Percentiles rank a stretch among this genome's conserved stretches.
These are phyloP conservation scores for Eucalyptus erythrocorys DNA, from an alignment of 345 rosid genomes.

Conservation along the genomic window DNA sequence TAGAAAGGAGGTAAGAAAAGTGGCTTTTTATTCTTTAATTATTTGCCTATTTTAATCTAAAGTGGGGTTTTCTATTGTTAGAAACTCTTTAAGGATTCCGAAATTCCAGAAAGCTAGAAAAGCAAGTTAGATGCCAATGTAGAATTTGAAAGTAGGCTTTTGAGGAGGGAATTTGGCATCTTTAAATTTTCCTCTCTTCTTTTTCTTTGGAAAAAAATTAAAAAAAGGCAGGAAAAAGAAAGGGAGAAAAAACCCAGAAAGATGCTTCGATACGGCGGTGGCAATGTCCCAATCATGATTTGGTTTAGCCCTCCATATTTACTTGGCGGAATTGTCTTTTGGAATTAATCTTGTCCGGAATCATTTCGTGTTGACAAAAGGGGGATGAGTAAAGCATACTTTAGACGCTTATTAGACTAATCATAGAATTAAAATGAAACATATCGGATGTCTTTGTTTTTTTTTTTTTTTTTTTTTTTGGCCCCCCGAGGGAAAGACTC, in stretches of 20 bases:
- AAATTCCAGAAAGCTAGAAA: neutral
- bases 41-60: neutral
- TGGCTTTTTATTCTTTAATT: neutral
- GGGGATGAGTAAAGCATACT: neutral
- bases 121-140: constrained; percentile 11
- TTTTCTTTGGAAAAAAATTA: neutral
- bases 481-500: neutral
- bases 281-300: neutral
- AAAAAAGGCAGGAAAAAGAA: neutral
- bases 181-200: neutral
- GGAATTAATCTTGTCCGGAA: neutral
- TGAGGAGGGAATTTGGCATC: constrained; percentile 23
- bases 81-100: constrained; percentile 23
- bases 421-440: neutral
- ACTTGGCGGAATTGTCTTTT: neutral
- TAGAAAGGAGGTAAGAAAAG: neutral
- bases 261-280: neutral
- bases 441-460: neutral
- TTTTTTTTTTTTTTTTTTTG: neutral
- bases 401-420: neutral
- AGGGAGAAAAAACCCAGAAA: neutral
- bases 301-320: neutral
- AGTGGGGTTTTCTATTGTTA: constrained; percentile 18
- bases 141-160: constrained; percentile 10
- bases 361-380: neutral